phyloP scores from a whole-genome alignment of 345 rosid species.

The Eutrema yunnanense region DNA sequence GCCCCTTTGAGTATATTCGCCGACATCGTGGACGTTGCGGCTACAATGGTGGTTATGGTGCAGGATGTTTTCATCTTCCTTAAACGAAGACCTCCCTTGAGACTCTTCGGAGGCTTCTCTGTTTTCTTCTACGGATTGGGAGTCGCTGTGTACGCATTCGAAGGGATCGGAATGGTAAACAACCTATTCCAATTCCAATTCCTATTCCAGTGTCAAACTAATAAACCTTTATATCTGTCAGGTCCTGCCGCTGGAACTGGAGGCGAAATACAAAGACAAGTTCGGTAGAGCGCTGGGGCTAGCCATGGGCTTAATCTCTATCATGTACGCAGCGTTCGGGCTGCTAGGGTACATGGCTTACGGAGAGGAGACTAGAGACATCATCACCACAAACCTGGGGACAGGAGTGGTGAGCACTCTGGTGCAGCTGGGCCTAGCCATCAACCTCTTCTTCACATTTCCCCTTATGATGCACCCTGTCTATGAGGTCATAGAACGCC shows the following conservation, averaged over 20 bases:
- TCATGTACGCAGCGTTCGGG: conserved; percentile 56
- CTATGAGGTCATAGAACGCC: conserved; percentile 59
- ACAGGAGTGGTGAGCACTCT: conserved; percentile 49
- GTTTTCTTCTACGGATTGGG: conserved; percentile 63
- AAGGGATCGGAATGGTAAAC: conserved; percentile 64
- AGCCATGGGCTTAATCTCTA: conserved; percentile 49
- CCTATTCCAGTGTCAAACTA: too few species aligned
- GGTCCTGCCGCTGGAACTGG: conserved; percentile 57
- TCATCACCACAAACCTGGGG: conserved; percentile 67
- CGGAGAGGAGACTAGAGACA: conserved; percentile 65
- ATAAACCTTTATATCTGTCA: not conserved
- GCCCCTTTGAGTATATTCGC: conserved; percentile 85
- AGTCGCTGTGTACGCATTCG: conserved; percentile 69
- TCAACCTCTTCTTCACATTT: conserved; percentile 62
- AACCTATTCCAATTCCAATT: not conserved
- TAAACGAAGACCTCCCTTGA: conserved; percentile 36
- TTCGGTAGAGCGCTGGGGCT: conserved; percentile 49
- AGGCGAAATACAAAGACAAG: conserved; percentile 48
- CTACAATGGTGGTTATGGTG: conserved; percentile 58
- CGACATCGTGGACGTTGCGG: conserved; percentile 63
- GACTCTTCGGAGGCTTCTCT: conserved; percentile 56
- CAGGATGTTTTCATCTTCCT: conserved; percentile 45
- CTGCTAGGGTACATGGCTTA: conserved; percentile 63
- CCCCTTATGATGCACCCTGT: conserved; percentile 89
- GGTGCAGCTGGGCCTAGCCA: conserved; percentile 53